Percentiles rank a stretch among this genome's conserved stretches.
These are phyloP conservation scores for Hanseniaspora sp. DNA, from an alignment of 1,139 yeast genomes.

Conservation along the genomic window DNA sequence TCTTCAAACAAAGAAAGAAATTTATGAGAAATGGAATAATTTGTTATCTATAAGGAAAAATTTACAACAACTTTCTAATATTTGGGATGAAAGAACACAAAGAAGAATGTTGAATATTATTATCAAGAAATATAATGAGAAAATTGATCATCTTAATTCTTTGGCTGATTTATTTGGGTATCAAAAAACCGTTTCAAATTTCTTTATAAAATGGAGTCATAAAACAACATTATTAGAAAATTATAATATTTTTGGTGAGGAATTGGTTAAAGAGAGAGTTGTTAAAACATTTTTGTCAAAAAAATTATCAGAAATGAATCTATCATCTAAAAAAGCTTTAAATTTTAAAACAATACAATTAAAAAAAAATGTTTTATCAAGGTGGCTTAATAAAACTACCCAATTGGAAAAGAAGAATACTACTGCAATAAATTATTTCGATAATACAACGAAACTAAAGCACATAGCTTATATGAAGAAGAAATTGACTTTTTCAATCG, in stretches of 20 bases:
- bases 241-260: conserved; percentile 4
- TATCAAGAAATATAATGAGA: neutral
- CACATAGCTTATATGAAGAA: neutral
- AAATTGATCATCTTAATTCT: neutral
- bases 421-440: neutral
- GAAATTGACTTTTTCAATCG: neutral
- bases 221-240: neutral
- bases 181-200: neutral
- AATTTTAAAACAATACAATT: neutral
- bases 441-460: too few relatives aligned
- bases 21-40: neutral
- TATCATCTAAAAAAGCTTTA: neutral
- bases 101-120: neutral
- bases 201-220: neutral
- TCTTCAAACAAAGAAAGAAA: neutral
- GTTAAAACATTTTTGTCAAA: neutral
- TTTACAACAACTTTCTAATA: neutral
- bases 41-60: neutral
- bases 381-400: too few relatives aligned
- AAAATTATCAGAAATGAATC: neutral
- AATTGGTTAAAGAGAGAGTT: conserved; percentile 7
- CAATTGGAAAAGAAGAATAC: neutral
- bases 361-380: neutral
- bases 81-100: neutral
- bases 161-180: neutral